Base-by-base conservation (phyloP, 345 rosid species). In the Salix purpurea region DNA sequence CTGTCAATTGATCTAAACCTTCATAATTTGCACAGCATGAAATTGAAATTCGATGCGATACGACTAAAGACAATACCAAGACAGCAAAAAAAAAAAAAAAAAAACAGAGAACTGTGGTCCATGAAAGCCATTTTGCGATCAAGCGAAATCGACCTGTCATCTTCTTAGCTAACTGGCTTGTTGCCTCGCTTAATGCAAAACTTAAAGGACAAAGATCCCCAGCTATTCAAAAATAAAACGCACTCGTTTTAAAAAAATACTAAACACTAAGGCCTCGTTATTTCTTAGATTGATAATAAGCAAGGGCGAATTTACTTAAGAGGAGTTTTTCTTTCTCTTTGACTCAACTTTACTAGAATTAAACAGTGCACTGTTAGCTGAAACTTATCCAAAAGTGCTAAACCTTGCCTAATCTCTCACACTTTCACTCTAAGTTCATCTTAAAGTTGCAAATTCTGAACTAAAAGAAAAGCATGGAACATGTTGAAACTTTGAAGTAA, bases 41-140 rank as follows among this genome's bases (percentile, higher is more conserved):
- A 39, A 68, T 18, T 74, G 46, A 76, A 74, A 40, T 80, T 26
- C 67, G 54, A 80, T 4, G 72, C 69, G 56, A 71, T 44, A 75
- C 23, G 79, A 75, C 71, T 70, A 50, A n/a, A 21, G 39, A 75
- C 50, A 42, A 5, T 5, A 21, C 3, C 70, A 30, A 14, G 30
- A 64, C 23, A 4, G 18, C 8, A 52, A 42, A 30, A 48, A 44
- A 65, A 70, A 23, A 36, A 65, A 70, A 32, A 36, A 7, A 19
- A 24, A 74, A 34, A 40, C 52, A 66, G 73, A 44, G 71, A 32
- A 36, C 19, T 32, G 40, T 75, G 79, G 79, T 75, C 83, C 79
- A 65, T 16, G 44, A 70, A 28, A 64, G 44, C 68, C 32, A 18
- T 32, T 32, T 14, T 26, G 13, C 67, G 73, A 66, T 67, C 56